Conservation (phyloP, 768 basidiomycete genomes). For the Russula brevipes region DNA sequence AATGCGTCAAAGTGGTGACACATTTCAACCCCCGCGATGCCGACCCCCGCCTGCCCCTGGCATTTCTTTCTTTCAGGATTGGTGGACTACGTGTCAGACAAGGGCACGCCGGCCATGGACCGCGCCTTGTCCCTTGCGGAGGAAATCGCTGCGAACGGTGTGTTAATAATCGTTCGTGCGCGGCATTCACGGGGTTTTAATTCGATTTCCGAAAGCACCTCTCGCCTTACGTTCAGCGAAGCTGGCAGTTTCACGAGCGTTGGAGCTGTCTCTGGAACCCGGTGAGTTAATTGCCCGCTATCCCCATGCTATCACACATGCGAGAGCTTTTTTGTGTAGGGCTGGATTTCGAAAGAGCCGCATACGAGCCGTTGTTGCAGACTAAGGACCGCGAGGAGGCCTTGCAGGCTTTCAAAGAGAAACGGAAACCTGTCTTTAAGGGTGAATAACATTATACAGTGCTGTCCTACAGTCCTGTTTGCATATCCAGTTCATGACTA, state of each 20-base stretch:
- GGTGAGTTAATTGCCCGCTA: constrained; percentile 38
- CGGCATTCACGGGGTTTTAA: neutral
- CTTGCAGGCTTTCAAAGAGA: constrained; percentile 79
- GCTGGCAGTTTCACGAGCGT: constrained; percentile 72
- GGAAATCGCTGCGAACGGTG: constrained; percentile 65
- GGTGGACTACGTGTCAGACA: constrained; percentile 70
- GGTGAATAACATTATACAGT: constrained; percentile 52
- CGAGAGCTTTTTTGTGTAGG: constrained; percentile 37
- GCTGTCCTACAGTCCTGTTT: constrained; percentile 1
- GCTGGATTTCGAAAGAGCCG: constrained; percentile 86
- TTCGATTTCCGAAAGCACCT: constrained; percentile 50
- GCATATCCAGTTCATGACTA: neutral
- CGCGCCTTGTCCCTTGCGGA: constrained; percentile 65
- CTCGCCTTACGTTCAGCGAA: constrained; percentile 86
- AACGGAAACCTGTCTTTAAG: constrained; percentile 70
- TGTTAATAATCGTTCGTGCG: constrained; percentile 18
- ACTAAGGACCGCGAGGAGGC: constrained; percentile 80
- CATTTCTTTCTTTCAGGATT: constrained; percentile 47
- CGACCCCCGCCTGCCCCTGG: neutral
- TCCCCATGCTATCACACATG: neutral
- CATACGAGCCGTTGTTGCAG: constrained; percentile 74
- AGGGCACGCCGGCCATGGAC: constrained; percentile 58
- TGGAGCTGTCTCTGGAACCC: constrained; percentile 72
- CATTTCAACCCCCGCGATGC: neutral
- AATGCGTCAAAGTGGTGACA: neutral